Evolutionary conservation across 305 asterid genomes (phyloP), one percentile per base, ranked within the genome.

Genomic region (Plantago coronopus): DNA sequence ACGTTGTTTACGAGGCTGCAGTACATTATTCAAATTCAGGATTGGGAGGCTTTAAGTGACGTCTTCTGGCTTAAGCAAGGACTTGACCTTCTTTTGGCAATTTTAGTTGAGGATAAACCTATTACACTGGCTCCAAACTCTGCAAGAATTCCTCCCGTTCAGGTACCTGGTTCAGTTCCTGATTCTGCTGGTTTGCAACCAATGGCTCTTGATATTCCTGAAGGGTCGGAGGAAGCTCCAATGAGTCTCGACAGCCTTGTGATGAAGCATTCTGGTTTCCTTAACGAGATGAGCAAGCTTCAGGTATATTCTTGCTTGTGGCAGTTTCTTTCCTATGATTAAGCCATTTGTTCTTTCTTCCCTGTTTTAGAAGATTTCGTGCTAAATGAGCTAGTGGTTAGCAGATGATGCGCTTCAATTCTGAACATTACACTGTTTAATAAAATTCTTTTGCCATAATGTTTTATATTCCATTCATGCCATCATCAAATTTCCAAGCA

Each of bases 51-150:
- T 72, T 67, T 90, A 71, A 87, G 96, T 74, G 97, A 94, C 78
- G 96, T 87, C 38, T 94, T 94, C 75, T 94, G 99, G 99, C 95
- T 94, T 64, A 94, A 94, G 69, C 99, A 94, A 83, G 99, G 99
- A 42, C 99, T 94, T 76, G 99, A 94, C 79, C 97, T 94, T 69
- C 96, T 94, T 67, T 81, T 94, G 79, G 95, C 99, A 63, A 84
- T 94, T 72, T 69, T 90, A 58, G 97, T 94, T 44, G 99, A 85
- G 83, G 89, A 90, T 71, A 94, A 90, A 76, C 91, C 96, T 51
- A 90, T 94, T 60, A 90, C 97, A 3, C 83, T 94, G 50, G 95
- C 97, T 71, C 97, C 99, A 61, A 94, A 94, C 78, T 87, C 96
- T 46, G 99, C 95, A 64, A 94, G 85, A 77, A 85, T 90, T 59